phyloP scores from a whole-genome alignment of 805 yeast genomes.

The Hanseniaspora valbyensis region DNA sequence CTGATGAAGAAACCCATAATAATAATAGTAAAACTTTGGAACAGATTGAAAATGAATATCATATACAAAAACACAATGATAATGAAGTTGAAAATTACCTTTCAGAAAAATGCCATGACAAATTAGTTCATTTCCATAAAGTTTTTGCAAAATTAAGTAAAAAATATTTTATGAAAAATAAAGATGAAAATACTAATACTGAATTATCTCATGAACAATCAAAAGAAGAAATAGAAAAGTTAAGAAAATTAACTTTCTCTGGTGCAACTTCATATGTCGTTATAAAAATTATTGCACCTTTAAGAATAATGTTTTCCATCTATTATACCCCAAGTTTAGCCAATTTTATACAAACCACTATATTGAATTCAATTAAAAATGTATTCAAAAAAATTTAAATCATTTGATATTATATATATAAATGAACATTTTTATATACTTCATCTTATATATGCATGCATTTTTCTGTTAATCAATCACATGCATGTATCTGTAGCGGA shows the following conservation, averaged over 20 bases:
- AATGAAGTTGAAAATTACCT: slow-evolving; percentile 29
- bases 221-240: slow-evolving; percentile 30
- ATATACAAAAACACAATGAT: not conserved
- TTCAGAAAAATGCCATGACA: slow-evolving; percentile 45
- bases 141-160: not conserved
- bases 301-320: slow-evolving; percentile 25
- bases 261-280: slow-evolving; percentile 68
- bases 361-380: slow-evolving; percentile 16
- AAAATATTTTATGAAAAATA: not conserved
- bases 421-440: too few relatives aligned
- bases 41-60: too few relatives aligned
- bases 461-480: too few relatives aligned
- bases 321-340: slow-evolving; percentile 30
- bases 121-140: not conserved
- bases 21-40: not conserved
- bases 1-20: not conserved
- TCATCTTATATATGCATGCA: too few relatives aligned
- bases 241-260: slow-evolving; percentile 46
- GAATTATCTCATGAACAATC: slow-evolving; percentile 38
- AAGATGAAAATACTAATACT: slow-evolving; percentile 30
- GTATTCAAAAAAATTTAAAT: not conserved
- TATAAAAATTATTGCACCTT: slow-evolving; percentile 41
- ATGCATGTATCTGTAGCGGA: too few relatives aligned
- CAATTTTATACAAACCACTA: slow-evolving; percentile 17
- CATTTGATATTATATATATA: not conserved